phyloP scores from a whole-genome alignment of 257 asterid genomes.

The Asclepias syriaca region DNA sequence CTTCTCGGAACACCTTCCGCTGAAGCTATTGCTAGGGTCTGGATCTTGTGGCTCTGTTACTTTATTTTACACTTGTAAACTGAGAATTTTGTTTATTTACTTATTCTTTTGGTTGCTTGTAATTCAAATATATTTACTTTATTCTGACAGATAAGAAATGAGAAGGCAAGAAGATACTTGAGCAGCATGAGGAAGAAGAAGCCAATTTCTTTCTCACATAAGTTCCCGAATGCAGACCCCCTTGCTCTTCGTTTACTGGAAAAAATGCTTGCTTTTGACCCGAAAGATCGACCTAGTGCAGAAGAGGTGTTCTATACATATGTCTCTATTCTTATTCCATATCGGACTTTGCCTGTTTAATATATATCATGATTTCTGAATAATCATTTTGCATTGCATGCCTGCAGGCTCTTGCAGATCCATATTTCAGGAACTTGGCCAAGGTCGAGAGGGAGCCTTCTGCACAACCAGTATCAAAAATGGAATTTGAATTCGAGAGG shows the following conservation, averaged over 20 bases:
- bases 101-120: slow-evolving; percentile 11
- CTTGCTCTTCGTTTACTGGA: slow-evolving; percentile 81
- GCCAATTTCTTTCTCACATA: slow-evolving; percentile 67
- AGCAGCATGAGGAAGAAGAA: slow-evolving; percentile 96
- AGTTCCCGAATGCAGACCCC: slow-evolving; percentile 86
- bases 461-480: slow-evolving; percentile 87
- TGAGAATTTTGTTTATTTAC: background rate
- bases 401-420: slow-evolving; percentile 96
- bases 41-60: slow-evolving; percentile 5
- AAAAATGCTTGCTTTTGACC: slow-evolving; percentile 96
- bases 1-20: slow-evolving; percentile 88
- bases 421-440: slow-evolving; percentile 93
- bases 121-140: slow-evolving; percentile 16
- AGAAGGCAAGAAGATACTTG: slow-evolving; percentile 92
- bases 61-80: background rate
- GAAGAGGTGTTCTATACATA: slow-evolving; percentile 66
- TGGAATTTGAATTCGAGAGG: slow-evolving; percentile 98
- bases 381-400: slow-evolving; percentile 21
- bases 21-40: slow-evolving; percentile 86
- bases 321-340: slow-evolving; percentile 1
- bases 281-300: slow-evolving; percentile 88
- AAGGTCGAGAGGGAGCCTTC: slow-evolving; percentile 97
- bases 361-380: slow-evolving; percentile 20
- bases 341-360: background rate
- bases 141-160: slow-evolving; percentile 75